Evolutionary conservation across 495 filamentous ascomycete genomes (phyloP).

Genomic region (Hyphodiscus hymeniophilus): DNA sequence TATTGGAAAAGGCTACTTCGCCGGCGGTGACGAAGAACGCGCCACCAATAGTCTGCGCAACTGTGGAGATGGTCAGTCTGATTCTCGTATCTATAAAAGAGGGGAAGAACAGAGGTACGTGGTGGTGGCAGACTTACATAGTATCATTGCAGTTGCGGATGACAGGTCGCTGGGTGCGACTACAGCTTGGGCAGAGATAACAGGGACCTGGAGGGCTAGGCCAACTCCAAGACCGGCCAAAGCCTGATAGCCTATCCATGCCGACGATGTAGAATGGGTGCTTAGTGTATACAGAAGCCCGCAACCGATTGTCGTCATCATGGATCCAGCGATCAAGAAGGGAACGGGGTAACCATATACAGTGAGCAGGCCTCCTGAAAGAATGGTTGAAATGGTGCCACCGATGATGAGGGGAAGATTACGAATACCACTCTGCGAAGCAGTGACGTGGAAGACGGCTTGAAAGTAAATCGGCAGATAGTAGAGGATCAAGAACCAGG

Average conservation of each 20-base stretch:
- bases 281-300: constrained; percentile 22
- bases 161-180: constrained; percentile 13
- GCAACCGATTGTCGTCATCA: constrained; percentile 41
- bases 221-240: constrained; percentile 20
- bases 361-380: constrained; percentile 28
- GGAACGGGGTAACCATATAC: constrained; percentile 28
- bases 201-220: constrained; percentile 18
- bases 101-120: not conserved
- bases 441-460: constrained; percentile 51
- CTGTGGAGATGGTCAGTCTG: not conserved
- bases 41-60: constrained; percentile 41
- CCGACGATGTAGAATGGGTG: not conserved
- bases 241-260: constrained; percentile 24
- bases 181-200: constrained; percentile 21
- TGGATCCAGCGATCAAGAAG: constrained; percentile 24
- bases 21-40: constrained; percentile 57
- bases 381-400: constrained; percentile 25
- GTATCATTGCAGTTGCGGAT: constrained; percentile 22
- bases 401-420: constrained; percentile 39
- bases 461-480: constrained; percentile 81
- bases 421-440: constrained; percentile 19
- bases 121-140: constrained; percentile 7
- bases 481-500: constrained; percentile 54
- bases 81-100: not conserved
- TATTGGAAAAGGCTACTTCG: constrained; percentile 53